Percentiles rank a stretch among this genome's conserved stretches.
Evolutionary conservation across 1,284 basidiomycete species (phyloP).

Genomic region (Cronartium quercuum): DNA sequence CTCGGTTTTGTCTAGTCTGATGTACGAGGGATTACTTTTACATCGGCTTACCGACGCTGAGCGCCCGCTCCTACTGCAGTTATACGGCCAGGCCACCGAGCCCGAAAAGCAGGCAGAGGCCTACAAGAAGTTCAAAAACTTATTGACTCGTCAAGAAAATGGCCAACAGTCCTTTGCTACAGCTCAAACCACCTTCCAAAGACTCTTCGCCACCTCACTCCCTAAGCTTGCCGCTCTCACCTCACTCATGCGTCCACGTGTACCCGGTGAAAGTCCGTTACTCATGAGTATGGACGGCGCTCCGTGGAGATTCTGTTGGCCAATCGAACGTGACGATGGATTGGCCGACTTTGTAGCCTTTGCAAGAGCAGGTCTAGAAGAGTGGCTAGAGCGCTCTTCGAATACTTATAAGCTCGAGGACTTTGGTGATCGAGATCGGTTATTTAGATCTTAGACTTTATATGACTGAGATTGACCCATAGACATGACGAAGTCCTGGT

Average conservation of each 20-base stretch:
- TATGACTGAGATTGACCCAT: no score
- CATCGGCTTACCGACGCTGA: slow-evolving; percentile 13
- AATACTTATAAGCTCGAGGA: background rate
- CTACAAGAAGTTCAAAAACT: slow-evolving; percentile 10
- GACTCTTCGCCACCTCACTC: background rate
- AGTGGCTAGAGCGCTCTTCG: background rate
- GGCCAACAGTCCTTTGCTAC: slow-evolving; percentile 2
- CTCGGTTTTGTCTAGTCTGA: background rate
- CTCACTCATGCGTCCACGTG: background rate
- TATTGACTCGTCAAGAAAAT: slow-evolving; percentile 19
- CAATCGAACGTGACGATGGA: slow-evolving; percentile 14
- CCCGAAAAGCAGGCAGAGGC: slow-evolving; percentile 16
- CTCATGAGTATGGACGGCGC: slow-evolving; percentile 6
- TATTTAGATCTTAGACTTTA: no score
- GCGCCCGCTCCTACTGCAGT: slow-evolving; percentile 8
- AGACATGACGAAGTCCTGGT: no score
- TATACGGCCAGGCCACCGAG: slow-evolving; percentile 7
- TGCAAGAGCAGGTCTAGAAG: slow-evolving; percentile 15
- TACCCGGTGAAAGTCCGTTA: background rate
- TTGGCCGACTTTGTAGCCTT: slow-evolving; percentile 38
- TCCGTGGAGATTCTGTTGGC: slow-evolving; percentile 37
- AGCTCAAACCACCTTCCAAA: slow-evolving; percentile 8
- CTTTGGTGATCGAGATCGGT: slow-evolving; percentile 7
- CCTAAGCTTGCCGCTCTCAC: background rate
- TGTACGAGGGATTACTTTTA: slow-evolving; percentile 22